A percentile compares a stretch with the other conserved stretches of the same genome.
Conservation (phyloP, 1,284 basidiomycete species). For the Boletus sp. region DNA sequence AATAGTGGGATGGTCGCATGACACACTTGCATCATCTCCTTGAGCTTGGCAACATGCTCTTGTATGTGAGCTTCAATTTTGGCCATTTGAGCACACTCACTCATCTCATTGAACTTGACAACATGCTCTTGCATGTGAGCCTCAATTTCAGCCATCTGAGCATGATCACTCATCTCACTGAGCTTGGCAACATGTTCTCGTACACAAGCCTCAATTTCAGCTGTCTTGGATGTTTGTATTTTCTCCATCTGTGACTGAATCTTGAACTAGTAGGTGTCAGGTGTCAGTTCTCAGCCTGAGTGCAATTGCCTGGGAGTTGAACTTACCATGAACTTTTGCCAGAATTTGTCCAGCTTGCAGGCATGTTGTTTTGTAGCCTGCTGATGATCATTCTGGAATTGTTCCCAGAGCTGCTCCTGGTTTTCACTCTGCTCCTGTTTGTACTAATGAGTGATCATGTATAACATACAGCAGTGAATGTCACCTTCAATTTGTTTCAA, state of each 20-base stretch:
- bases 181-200: neutral
- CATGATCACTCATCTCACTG: neutral
- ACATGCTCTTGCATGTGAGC: neutral
- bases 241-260: neutral
- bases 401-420: neutral
- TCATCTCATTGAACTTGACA: neutral
- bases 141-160: neutral
- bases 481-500: neutral
- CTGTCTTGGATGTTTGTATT: neutral
- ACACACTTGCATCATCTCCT: neutral
- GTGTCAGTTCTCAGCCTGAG: neutral
- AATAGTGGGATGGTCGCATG: neutral
- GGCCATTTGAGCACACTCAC: neutral
- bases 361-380: neutral
- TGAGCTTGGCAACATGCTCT: neutral
- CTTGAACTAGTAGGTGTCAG: neutral
- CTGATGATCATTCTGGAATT: neutral
- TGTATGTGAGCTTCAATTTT: neutral
- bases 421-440: neutral
- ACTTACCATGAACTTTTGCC: neutral
- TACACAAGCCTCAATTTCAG: neutral
- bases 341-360: neutral
- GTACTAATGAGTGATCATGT: neutral
- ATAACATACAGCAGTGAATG: neutral
- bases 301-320: neutral